Conservation (phyloP, 768 basidiomycete genomes). For the Leccinum fibrillosum region DNA sequence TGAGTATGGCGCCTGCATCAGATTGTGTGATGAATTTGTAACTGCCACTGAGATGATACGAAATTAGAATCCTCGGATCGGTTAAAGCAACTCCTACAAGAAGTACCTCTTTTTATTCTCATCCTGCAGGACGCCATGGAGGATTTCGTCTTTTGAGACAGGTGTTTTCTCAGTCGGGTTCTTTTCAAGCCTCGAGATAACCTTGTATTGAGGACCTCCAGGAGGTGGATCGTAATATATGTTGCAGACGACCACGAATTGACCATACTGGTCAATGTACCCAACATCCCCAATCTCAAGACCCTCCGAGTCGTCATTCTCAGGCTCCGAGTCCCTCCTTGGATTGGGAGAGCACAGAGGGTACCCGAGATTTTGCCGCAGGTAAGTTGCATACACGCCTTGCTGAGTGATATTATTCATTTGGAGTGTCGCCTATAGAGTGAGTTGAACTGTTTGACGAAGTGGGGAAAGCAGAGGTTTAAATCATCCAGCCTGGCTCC, state of each 20-base stretch:
- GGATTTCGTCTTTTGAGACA: no score
- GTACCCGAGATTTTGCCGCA: slow-evolving; percentile 20
- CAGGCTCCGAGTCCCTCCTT: no score
- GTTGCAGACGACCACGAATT: slow-evolving; percentile 32
- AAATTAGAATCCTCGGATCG: no score
- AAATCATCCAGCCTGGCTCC: no score
- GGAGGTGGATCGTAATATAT: neutral
- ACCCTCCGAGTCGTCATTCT: slow-evolving; percentile 1
- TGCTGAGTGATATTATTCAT: neutral
- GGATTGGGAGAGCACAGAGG: slow-evolving; percentile 31
- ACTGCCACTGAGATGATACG: neutral
- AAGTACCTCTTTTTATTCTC: neutral
- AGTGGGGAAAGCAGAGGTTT: neutral
- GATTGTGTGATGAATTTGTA: slow-evolving; percentile 3
- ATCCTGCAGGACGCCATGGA: neutral
- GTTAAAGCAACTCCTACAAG: no score
- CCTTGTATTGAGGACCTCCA: neutral
- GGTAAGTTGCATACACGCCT: slow-evolving; percentile 10
- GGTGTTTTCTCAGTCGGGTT: neutral
- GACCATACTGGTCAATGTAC: slow-evolving; percentile 25
- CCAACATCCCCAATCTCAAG: slow-evolving; percentile 35
- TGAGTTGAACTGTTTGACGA: neutral
- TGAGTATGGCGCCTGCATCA: neutral
- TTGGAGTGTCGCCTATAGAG: neutral
- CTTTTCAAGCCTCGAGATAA: neutral